phyloP scores from a whole-genome alignment of 208 protist species.

The Acanthamoeba triangularis region DNA sequence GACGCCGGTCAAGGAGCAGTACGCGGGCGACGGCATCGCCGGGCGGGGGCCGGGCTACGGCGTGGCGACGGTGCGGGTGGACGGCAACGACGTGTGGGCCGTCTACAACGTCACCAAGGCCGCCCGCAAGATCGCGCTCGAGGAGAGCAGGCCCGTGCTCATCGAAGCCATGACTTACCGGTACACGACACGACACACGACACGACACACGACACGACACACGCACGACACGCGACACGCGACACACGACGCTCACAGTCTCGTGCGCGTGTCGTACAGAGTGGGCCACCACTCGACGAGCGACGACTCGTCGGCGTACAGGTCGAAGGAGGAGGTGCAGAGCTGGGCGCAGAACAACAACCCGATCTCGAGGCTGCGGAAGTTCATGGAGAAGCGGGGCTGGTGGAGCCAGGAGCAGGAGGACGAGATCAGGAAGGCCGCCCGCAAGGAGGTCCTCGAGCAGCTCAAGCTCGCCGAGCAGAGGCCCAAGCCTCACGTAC shows the following conservation, averaged over 20 bases:
- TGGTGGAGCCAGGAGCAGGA: conserved; percentile 88
- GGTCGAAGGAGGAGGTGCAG: conserved; percentile 85
- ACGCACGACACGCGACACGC: too few species aligned
- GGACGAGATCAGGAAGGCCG: conserved; percentile 75
- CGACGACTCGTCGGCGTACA: conserved; percentile 96
- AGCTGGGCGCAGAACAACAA: conserved; percentile 82
- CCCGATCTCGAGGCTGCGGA: conserved; percentile 79
- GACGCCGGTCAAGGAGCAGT: conserved; percentile 97
- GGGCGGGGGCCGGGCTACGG: conserved; percentile 87
- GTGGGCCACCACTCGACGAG: conserved; percentile 97
- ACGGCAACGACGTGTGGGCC: conserved; percentile 98
- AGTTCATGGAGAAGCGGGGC: conserved; percentile 72
- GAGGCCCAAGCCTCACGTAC: conserved; percentile 85
- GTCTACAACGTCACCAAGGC: conserved; percentile 95
- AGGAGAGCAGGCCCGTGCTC: conserved; percentile 93
- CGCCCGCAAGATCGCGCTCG: conserved; percentile 94
- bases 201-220: too few species aligned
- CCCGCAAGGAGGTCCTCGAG: conserved; percentile 80
- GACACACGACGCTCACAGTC: too few species aligned
- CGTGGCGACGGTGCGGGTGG: conserved; percentile 96
- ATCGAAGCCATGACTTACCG: conserved; percentile 99
- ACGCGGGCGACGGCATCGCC: conserved; percentile 93
- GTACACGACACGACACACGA: too few species aligned
- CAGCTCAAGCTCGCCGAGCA: conserved; percentile 85
- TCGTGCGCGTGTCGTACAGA: not conserved